Evolutionary conservation across 1,139 yeast genomes (phyloP).

Genomic region (Pneumocystis sp.): DNA sequence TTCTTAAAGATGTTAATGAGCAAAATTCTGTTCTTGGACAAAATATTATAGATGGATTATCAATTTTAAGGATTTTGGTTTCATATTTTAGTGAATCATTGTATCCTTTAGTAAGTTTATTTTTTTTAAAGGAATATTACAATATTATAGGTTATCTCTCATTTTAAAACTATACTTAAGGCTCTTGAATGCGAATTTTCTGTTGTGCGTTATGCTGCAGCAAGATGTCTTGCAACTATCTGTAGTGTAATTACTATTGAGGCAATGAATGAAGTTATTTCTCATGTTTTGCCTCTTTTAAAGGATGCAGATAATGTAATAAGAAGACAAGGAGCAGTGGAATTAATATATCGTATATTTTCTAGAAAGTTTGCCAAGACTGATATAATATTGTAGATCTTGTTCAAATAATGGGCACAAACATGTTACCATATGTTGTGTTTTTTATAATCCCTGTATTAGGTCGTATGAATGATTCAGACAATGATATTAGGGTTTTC

Average conservation of each 20-base stretch:
- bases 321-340: constrained; percentile 88
- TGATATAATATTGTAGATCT: constrained; percentile 27
- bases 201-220: constrained; percentile 77
- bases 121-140: not conserved
- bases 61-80: constrained; percentile 60
- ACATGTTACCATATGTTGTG: constrained; percentile 83
- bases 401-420: constrained; percentile 72
- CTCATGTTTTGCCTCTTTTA: constrained; percentile 61
- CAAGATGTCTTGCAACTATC: constrained; percentile 74
- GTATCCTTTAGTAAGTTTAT: constrained; percentile 25
- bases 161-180: constrained; percentile 37
- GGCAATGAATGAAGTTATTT: constrained; percentile 70
- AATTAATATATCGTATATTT: constrained; percentile 49
- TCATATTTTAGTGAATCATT: constrained; percentile 44
- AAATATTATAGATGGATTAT: constrained; percentile 70
- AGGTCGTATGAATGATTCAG: constrained; percentile 96
- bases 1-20: constrained; percentile 29
- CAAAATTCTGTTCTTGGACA: constrained; percentile 51
- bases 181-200: constrained; percentile 59
- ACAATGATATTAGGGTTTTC: constrained; percentile 70
- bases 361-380: not conserved
- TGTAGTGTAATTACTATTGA: constrained; percentile 59
- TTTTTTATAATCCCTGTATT: constrained; percentile 89
- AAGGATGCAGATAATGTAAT: constrained; percentile 62
- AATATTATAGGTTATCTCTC: constrained; percentile 26